A percentile compares a stretch with the other conserved stretches of the same genome.
Conservation (phyloP, 495 filamentous ascomycete genomes). For the Aspergillus bridgeri region DNA sequence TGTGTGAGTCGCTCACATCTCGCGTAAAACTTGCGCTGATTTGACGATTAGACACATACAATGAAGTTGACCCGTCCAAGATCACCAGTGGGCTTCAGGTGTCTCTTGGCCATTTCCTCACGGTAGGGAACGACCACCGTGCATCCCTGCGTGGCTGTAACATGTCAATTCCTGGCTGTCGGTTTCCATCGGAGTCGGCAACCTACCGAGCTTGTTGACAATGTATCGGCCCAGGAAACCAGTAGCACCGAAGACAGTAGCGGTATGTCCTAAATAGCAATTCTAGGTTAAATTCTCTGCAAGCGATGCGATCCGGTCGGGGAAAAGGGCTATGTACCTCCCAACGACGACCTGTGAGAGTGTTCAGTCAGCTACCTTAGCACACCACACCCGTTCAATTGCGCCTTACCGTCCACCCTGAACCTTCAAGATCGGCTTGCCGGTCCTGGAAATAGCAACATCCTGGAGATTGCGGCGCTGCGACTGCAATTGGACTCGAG, state of each 20-base stretch:
- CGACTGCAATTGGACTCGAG: conserved; percentile 40
- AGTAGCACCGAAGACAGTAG: conserved; percentile 96
- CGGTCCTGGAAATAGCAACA: conserved; percentile 79
- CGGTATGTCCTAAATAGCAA: conserved; percentile 71
- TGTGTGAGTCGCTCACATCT: background rate
- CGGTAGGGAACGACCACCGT: conserved; percentile 91
- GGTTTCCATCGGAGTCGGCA: conserved; percentile 6
- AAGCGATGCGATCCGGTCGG: conserved; percentile 12
- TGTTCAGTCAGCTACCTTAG: conserved; percentile 23
- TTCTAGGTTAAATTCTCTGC: conserved; percentile 24
- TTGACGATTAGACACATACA: conserved; percentile 42
- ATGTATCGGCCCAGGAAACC: conserved; percentile 96
- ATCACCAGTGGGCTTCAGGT: conserved; percentile 93
- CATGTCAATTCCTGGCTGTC: conserved; percentile 29
- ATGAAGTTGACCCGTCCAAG: conserved; percentile 84
- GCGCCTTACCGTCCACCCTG: conserved; percentile 75
- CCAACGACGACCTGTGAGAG: conserved; percentile 66
- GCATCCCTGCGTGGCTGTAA: conserved; percentile 79
- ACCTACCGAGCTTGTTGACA: conserved; percentile 87
- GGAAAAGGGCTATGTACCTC: conserved; percentile 56
- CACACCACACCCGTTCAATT: conserved; percentile 15
- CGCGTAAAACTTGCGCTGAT: background rate
- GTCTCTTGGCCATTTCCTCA: conserved; percentile 96
- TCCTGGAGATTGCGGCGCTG: conserved; percentile 65
- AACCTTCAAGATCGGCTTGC: conserved; percentile 77